phyloP scores from a whole-genome alignment of 805 yeast species.

The Hanseniaspora lachancei region DNA sequence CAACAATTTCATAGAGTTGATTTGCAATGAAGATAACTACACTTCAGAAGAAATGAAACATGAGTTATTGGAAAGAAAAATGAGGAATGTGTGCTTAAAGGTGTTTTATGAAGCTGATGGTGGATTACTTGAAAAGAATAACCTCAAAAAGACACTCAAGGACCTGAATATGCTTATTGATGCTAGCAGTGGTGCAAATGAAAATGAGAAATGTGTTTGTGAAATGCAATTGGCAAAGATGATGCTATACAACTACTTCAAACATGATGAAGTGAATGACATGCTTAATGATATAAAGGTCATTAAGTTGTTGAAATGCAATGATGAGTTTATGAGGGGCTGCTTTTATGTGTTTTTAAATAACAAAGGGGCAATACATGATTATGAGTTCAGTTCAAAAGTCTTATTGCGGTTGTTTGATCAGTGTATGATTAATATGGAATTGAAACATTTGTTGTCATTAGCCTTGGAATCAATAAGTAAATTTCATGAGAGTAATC shows the following conservation, averaged over 20 bases:
- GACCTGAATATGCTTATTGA: background rate
- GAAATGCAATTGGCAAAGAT: background rate
- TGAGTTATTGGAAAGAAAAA: background rate
- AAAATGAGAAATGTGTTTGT: background rate
- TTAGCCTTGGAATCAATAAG: background rate
- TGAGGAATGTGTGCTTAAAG: background rate
- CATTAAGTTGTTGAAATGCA: background rate
- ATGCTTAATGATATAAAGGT: background rate
- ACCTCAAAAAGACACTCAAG: background rate
- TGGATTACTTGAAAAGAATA: background rate
- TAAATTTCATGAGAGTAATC: background rate
- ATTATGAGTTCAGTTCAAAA: background rate
- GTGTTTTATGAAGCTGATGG: constrained; percentile 5
- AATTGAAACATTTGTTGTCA: background rate
- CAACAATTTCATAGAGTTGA: constrained; percentile 15
- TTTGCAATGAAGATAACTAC: constrained; percentile 13
- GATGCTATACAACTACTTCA: background rate
- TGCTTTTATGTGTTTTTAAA: background rate
- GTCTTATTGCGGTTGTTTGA: background rate
- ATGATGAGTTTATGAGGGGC: background rate
- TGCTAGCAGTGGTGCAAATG: background rate
- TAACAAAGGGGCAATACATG: background rate
- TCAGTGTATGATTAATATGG: background rate
- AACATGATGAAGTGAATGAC: background rate
- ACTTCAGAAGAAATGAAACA: background rate